Percentiles rank a stretch among this genome's conserved stretches.
Evolutionary conservation across 2,329 filamentous ascomycete genomes (phyloP).

Genomic region (Catunica adiposa): DNA sequence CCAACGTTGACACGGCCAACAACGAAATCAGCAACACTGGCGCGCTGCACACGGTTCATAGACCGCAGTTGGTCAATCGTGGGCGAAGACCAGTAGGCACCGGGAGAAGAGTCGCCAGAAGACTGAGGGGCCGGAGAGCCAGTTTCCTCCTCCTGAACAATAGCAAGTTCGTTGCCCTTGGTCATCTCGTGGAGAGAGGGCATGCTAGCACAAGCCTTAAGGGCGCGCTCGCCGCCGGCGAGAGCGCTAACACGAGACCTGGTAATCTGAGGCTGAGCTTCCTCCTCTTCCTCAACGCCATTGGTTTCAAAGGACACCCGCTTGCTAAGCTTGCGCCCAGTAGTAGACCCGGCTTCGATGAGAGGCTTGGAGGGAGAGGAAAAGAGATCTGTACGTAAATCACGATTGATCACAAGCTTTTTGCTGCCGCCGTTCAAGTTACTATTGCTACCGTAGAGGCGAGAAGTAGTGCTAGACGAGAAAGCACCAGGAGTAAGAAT

Average conservation of each 20-base stretch:
- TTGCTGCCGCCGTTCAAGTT: constrained; percentile 55
- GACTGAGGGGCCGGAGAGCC: constrained; percentile 22
- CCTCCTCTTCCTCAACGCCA: constrained; percentile 24
- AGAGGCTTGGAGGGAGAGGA: constrained; percentile 36
- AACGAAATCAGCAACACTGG: constrained; percentile 55
- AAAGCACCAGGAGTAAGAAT: constrained; percentile 76
- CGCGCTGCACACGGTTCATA: constrained; percentile 66
- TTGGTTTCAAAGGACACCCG: constrained; percentile 80
- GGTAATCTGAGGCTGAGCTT: constrained; percentile 18
- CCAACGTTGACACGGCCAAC: constrained; percentile 75
- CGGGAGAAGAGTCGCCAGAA: constrained; percentile 35
- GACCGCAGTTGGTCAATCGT: constrained; percentile 55
- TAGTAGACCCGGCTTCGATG: constrained; percentile 21
- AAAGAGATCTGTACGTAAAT: constrained; percentile 58
- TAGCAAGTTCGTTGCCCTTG: constrained; percentile 58
- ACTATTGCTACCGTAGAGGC: constrained; percentile 44
- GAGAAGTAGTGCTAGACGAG: constrained; percentile 46
- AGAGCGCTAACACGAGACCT: constrained; percentile 8
- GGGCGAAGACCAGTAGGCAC: constrained; percentile 78
- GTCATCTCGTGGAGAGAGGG: constrained; percentile 50
- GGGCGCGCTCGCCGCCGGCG: constrained; percentile 18
- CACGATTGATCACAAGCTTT: constrained; percentile 82
- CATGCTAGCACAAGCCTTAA: constrained; percentile 11
- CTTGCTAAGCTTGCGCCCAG: constrained; percentile 50
- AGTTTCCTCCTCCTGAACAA: constrained; percentile 57